Base-by-base conservation (phyloP, 805 yeast species). In the Schwanniomyces polymorphus region DNA sequence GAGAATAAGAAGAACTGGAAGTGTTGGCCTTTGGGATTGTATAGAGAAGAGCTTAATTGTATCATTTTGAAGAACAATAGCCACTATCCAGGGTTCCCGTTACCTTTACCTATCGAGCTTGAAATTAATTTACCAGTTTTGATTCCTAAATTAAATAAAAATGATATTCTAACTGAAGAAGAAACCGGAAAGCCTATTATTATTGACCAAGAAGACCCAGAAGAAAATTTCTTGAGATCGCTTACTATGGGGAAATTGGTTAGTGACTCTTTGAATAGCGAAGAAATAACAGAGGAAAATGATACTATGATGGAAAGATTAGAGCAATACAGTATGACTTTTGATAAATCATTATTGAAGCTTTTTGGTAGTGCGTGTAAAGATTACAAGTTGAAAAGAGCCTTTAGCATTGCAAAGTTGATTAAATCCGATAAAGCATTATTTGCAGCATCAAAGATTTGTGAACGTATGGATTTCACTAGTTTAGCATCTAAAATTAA, bases 11-110 rank as follows among this genome's bases (percentile, higher is more conserved):
- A 77, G 43, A 78, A 80, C 49, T 81, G 89, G 65, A 76, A 77
- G 45, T 84, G 86, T 54, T 91, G 97, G 97, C 97, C 97, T 18
- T 71, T 92, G 44, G 96, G 97, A 2, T 67, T 88, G 31, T 79
- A 81, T 48, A 78, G 76, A 43, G 91, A 87, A 49, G 80, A 82
- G 49, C 78, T 91, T 56, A 82, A 80, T 53, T 88, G 95, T 64
- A 76, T 90, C 44, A 76, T 89, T 17, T 78, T 89, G 50, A 86
- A 88, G 65, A 91, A 91, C 18, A 64, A 60, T 44, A 63, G 59
- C 38, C 70, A 72, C 27, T 85, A 85, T 65, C 97, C 97, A 0
- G 80, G 82, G 3, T 83, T 89, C 59, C 98, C 98, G 11, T 67
- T 94, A 43, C 87, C 97, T 0, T 74, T 91, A 47, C 92, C 96